Base-by-base conservation (phyloP, 805 yeast species). In the Starmerella geochares region DNA sequence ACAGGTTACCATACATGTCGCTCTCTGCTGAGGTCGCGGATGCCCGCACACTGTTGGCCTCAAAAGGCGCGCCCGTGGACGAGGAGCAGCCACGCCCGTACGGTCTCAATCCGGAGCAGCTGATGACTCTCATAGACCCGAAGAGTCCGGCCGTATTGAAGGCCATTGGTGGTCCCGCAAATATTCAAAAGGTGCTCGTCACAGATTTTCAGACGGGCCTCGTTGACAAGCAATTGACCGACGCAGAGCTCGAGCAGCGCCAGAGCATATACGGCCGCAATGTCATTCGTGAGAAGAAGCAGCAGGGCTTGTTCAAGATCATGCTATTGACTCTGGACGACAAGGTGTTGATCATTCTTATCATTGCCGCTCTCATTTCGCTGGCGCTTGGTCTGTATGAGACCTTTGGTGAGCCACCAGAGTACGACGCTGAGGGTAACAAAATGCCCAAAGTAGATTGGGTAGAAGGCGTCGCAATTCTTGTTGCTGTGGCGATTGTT, bases 401-500 rank as follows among this genome's bases (percentile, higher is more conserved):
- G 67, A 80, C 94, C 1, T 83, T 87, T 68, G 95, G 94, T 37
- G 84, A 83, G 56, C 87, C 82, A 0, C 72, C 85, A 0, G 79
- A 78, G 61, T 76, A 76, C 59, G 96, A 90, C 64, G 79, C 76
- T 5, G 85, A 86, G 55, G 95, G 95, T 24, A 72, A 78, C 20
- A 71, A 78, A 19, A 65, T 79, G 49, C 96, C 96, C 16, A 77
- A 80, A 60, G 94, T 92, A 28, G 95, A 90, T 60, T 92, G 97
- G 96, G 95, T 94, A 43, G 99, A 92, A 71, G 99, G 99, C 58
- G 95, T 88, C 33, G 99, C 98, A 36, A 92, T 92, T 62, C 77
- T 92, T 58, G 83, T 83, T 3, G 99, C 99, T 19, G 84, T 92
- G 21, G 60, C 78, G 4, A 90, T 92, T 52, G 97, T 92, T 29